Base-by-base conservation (phyloP, 148 eudicot species). In the Amaranthus hypochondriacus region DNA sequence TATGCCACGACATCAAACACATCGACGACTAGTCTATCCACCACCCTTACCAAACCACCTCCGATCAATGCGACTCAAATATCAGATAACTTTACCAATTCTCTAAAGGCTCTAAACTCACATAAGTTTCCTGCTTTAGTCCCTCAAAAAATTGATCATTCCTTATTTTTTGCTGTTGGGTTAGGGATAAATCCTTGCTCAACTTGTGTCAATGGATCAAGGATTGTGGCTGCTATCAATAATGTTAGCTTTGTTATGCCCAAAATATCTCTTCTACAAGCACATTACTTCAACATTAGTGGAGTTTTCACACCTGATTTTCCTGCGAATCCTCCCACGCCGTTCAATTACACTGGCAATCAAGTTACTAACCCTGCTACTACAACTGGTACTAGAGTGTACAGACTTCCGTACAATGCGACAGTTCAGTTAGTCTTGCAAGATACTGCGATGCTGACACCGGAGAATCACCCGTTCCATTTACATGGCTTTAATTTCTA, bases 231-330 rank as follows among this genome's bases (percentile, higher is more conserved):
- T 0, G 81, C 78, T 59, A 77, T 89, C 10, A 89, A 87, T 70
- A 87, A 86, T 59, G 76, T 89, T 48, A 81, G 87, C 0, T 89
- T 89, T 70, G 82, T 80, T 9, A 86, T 87, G 90, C 92, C 92
- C 2, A 66, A 73, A 49, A 82, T 74, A 3, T 73, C 88, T 4
- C 84, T 89, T 7, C 79, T 89, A 0, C 83, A 89, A 62, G 90
- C 92, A 10, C 92, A 89, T 79, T 87, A 74, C 77, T 85, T 78
- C 78, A 81, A 78, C 7, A 77, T 80, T 1, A 56, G 49, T 4
- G 89, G 87, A 2, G 90, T 87, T 54, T 89, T 87, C 48, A 86
- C 87, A 0, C 79, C 77, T 14, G 93, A 89, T 71, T 89, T 89
- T 48, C 93, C 93, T 0, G 80, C 74, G 3, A 70, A 79, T 5